These are phyloP conservation scores for Volvox carteri DNA, from an alignment of 163 green algal species.

Conservation along the genomic window DNA sequence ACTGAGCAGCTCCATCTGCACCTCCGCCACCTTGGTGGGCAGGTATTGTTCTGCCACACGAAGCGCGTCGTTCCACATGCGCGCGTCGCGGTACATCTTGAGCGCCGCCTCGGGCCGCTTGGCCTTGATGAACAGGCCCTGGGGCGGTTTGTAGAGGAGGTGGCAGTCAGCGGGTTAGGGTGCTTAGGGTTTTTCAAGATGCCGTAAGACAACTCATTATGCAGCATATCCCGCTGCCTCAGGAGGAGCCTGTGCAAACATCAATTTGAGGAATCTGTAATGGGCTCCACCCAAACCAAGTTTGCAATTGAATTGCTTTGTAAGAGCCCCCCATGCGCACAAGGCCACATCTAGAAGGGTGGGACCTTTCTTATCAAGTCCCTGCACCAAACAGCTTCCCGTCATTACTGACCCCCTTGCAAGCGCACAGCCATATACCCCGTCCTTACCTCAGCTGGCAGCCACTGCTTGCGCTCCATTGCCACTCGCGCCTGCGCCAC, in stretches of 20 bases:
- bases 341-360: too few species aligned
- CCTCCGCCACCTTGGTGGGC: constrained; percentile 72
- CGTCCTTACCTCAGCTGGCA: constrained; percentile 30
- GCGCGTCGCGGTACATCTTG: constrained; percentile 81
- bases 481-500: constrained; percentile 66
- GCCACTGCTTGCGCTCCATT: constrained; percentile 65
- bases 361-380: too few species aligned
- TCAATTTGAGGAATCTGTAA: too few species aligned
- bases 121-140: constrained; percentile 82
- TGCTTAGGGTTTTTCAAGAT: too few species aligned
- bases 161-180: background rate
- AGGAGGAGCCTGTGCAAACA: too few species aligned
- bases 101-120: constrained; percentile 83
- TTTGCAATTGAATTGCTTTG: too few species aligned
- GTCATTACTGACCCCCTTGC: too few species aligned
- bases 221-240: too few species aligned
- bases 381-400: too few species aligned
- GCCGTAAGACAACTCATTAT: too few species aligned
- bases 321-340: too few species aligned
- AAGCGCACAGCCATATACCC: background rate
- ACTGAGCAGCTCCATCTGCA: constrained; percentile 70
- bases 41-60: constrained; percentile 86
- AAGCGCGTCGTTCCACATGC: constrained; percentile 84
- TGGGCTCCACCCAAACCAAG: too few species aligned
- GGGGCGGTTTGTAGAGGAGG: constrained; percentile 45